Evolutionary conservation across 2,329 filamentous ascomycete species (phyloP).

Genomic region (Neocucurbitaria cava): DNA sequence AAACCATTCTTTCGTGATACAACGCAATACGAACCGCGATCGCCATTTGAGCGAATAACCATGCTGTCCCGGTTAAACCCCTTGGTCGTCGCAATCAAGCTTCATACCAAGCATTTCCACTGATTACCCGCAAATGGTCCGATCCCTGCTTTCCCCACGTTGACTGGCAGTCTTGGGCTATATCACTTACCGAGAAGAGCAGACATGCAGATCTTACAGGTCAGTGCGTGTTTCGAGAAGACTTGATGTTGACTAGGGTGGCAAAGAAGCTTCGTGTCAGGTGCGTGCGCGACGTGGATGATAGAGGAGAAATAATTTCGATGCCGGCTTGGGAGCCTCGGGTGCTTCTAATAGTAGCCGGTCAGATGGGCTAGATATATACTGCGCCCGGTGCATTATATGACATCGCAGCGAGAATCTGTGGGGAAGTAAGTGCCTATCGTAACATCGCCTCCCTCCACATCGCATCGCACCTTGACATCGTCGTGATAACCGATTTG

Average conservation of each 20-base stretch:
- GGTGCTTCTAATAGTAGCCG: background rate
- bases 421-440: background rate
- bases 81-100: constrained; percentile 29
- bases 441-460: background rate
- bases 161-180: background rate
- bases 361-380: background rate
- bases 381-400: background rate
- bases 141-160: constrained; percentile 24
- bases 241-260: background rate
- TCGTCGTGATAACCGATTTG: background rate
- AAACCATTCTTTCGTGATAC: no score
- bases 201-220: background rate
- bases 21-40: background rate
- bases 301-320: background rate
- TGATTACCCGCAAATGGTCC: constrained; percentile 12
- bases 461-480: background rate
- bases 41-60: background rate
- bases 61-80: constrained; percentile 21
- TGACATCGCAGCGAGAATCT: background rate
- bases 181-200: background rate
- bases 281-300: background rate
- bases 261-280: constrained; percentile 6
- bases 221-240: background rate
- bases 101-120: constrained; percentile 31
- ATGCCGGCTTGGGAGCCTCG: background rate